These are phyloP conservation scores for Lactarius deliciosus DNA, from an alignment of 768 basidiomycete genomes.

Conservation along the genomic window DNA sequence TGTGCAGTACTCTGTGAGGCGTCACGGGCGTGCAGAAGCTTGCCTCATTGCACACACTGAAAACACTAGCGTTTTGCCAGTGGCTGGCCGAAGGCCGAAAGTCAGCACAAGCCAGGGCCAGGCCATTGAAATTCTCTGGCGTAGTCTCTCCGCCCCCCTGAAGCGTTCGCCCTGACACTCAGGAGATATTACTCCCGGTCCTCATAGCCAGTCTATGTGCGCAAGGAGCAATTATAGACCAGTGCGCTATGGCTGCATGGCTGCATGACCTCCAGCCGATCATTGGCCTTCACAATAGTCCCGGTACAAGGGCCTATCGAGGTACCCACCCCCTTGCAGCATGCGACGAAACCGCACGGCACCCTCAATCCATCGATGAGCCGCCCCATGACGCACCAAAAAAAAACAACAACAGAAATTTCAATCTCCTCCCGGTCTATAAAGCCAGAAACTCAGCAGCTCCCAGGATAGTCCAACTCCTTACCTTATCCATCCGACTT, in stretches of 20 bases:
- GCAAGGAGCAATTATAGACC: conserved; percentile 3
- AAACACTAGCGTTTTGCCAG: background rate
- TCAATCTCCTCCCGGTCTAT: conserved; percentile 25
- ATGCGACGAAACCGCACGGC: background rate
- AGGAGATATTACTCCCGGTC: conserved; percentile 2
- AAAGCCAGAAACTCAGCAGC: conserved; percentile 25
- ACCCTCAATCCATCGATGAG: conserved; percentile 22
- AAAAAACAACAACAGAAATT: conserved; percentile 7
- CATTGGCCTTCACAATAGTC: conserved; percentile 11
- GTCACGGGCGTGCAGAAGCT: background rate
- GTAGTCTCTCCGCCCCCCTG: background rate
- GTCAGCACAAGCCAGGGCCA: conserved; percentile 12
- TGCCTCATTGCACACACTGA: conserved; percentile 1
- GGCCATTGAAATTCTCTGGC: conserved; percentile 6
- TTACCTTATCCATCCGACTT: conserved; percentile 22
- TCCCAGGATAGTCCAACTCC: conserved; percentile 14
- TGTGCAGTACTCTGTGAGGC: background rate
- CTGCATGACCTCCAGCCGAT: conserved; percentile 11
- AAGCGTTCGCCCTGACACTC: conserved; percentile 2
- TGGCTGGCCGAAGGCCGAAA: conserved; percentile 14
- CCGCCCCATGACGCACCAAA: conserved; percentile 20
- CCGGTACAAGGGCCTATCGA: conserved; percentile 9
- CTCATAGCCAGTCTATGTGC: conserved; percentile 5
- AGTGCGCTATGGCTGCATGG: background rate
- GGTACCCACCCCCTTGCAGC: conserved; percentile 16